Percentiles rank a stretch among this genome's conserved stretches.
Conservation (phyloP, 805 yeast species). For the Kazachstania psychrophila region DNA sequence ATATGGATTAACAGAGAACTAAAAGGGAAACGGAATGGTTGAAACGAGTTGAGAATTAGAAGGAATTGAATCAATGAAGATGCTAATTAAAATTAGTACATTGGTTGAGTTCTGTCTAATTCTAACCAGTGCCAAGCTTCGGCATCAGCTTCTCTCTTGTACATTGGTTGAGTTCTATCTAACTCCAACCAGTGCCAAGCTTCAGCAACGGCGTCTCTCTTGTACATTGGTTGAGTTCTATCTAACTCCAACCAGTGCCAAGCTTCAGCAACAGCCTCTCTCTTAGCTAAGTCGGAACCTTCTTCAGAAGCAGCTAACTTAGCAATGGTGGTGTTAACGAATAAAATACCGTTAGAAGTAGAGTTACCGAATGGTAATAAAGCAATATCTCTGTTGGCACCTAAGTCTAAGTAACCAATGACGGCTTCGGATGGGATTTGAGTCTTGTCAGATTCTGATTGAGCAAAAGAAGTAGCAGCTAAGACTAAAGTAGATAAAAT, state of each 20-base stretch:
- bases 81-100: constrained; percentile 7
- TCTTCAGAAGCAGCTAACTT: constrained; percentile 14
- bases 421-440: constrained; percentile 26
- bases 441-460: constrained; percentile 12
- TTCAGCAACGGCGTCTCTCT: constrained; percentile 26
- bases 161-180: constrained; percentile 21
- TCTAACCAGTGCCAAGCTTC: constrained; percentile 25
- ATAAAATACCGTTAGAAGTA: constrained; percentile 24
- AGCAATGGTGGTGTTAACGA: constrained; percentile 26
- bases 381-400: constrained; percentile 21
- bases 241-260: constrained; percentile 23
- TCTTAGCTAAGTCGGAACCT: constrained; percentile 12
- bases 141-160: constrained; percentile 26
- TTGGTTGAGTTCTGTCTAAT: constrained; percentile 21
- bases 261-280: constrained; percentile 23
- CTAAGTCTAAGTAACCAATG: constrained; percentile 24
- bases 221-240: constrained; percentile 23
- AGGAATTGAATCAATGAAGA: neutral
- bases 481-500: constrained; percentile 11
- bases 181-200: constrained; percentile 24
- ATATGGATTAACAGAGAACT: neutral
- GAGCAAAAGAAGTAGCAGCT: constrained; percentile 11
- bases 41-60: neutral
- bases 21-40: neutral
- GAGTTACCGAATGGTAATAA: constrained; percentile 23